Conservation (phyloP, 768 basidiomycete genomes). For the Mycena polygramma region DNA sequence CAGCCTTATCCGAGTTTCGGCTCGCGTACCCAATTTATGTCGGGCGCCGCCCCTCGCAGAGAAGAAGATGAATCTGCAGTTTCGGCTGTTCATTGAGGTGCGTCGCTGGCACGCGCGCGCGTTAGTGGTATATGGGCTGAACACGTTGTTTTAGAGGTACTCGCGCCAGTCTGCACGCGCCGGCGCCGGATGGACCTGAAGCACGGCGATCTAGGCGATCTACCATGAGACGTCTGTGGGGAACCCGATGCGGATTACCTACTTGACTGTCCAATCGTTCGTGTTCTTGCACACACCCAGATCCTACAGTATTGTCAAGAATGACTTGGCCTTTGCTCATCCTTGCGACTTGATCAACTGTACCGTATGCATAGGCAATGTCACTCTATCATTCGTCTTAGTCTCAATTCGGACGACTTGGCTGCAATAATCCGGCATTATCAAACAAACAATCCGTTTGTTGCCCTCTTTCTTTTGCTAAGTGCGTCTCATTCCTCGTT, state of each 20-base stretch:
- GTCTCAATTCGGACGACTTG: no score
- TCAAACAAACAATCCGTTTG: no score
- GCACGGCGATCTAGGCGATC: slow-evolving; percentile 85
- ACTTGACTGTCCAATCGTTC: no score
- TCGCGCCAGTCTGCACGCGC: slow-evolving; percentile 54
- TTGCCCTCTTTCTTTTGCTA: no score
- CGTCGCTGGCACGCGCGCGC: slow-evolving; percentile 41
- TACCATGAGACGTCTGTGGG: slow-evolving; percentile 84
- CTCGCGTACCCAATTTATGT: slow-evolving; percentile 89
- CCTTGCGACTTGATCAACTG: no score
- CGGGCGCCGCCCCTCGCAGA: slow-evolving; percentile 89
- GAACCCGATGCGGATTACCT: slow-evolving; percentile 87
- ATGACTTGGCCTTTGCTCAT: no score
- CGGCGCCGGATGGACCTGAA: slow-evolving; percentile 75
- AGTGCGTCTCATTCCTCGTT: no score
- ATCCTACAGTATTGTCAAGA: no score
- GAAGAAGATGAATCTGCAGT: slow-evolving; percentile 86
- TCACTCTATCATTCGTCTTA: no score
- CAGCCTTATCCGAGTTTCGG: slow-evolving; percentile 90
- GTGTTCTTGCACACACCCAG: no score
- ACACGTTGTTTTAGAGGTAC: slow-evolving; percentile 52
- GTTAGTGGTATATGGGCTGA: neutral
- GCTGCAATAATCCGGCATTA: no score
- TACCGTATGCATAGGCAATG: no score
- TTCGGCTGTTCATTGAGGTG: slow-evolving; percentile 90